Percentiles rank a stretch among this genome's conserved stretches.
Conservation (phyloP, 2,329 filamentous ascomycete genomes). For the Exophiala lecanii-corni region DNA sequence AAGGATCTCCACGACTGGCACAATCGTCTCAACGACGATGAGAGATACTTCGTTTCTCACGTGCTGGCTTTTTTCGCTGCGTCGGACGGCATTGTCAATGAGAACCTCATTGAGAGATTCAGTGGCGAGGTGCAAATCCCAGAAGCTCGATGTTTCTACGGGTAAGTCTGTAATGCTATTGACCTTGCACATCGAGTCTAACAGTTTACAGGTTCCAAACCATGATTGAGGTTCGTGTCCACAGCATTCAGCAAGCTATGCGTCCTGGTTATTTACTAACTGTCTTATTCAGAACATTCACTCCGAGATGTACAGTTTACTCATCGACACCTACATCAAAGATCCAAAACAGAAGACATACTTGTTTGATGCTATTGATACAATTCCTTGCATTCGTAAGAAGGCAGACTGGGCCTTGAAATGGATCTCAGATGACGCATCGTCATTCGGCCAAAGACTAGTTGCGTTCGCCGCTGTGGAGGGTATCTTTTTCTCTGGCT, state of each 20-base stretch:
- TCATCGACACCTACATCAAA: conserved; percentile 99
- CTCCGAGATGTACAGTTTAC: conserved; percentile 97
- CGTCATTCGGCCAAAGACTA: conserved; percentile 90
- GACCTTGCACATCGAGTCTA: neutral
- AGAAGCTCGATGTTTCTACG: conserved; percentile 98
- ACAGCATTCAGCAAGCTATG: neutral
- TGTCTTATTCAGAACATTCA: conserved; percentile 92
- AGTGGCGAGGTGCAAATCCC: conserved; percentile 94
- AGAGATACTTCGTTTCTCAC: conserved; percentile 97
- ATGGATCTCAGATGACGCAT: conserved; percentile 92
- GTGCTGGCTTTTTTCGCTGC: conserved; percentile 98
- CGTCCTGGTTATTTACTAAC: neutral
- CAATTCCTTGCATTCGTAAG: conserved; percentile 95
- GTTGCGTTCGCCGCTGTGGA: conserved; percentile 97
- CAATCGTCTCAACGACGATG: conserved; percentile 92
- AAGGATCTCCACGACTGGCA: conserved; percentile 99
- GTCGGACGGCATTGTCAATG: conserved; percentile 98
- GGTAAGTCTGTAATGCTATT: conserved; percentile 11
- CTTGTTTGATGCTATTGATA: conserved; percentile 98
- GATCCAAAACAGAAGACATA: conserved; percentile 90
- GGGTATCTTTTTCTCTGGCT: conserved; percentile 99
- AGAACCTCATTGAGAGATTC: conserved; percentile 98
- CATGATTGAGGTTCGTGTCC: conserved; percentile 52
- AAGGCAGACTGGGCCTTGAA: conserved; percentile 97
- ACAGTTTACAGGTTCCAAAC: conserved; percentile 74